These are phyloP conservation scores for Dioszegia aurantiaca DNA, from an alignment of 768 basidiomycete species.

Conservation along the genomic window DNA sequence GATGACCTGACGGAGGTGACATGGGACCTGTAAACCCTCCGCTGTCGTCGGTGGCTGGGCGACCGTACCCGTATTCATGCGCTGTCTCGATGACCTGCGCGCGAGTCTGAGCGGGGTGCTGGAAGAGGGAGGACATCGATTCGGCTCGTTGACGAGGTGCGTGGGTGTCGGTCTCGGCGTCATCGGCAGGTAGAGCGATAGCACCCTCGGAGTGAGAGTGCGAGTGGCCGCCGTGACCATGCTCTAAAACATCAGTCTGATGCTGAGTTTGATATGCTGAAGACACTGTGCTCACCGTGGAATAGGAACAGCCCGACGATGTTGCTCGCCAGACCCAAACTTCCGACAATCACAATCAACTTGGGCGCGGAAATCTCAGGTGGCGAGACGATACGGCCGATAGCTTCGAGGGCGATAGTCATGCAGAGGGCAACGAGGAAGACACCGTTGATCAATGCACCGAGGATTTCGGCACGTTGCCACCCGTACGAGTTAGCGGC, in stretches of 20 bases:
- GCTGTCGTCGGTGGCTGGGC: constrained; percentile 15
- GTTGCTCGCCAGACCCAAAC: constrained; percentile 83
- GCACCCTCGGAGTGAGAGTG: constrained; percentile 37
- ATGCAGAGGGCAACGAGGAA: constrained; percentile 96
- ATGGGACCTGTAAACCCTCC: constrained; percentile 22
- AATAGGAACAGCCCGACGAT: constrained; percentile 90
- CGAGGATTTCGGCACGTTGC: constrained; percentile 95
- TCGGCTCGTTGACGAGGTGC: constrained; percentile 36
- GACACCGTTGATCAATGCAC: constrained; percentile 92
- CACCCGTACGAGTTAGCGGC: constrained; percentile 93
- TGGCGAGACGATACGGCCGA: constrained; percentile 81
- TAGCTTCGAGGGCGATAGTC: constrained; percentile 86
- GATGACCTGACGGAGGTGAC: constrained; percentile 30
- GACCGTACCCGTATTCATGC: constrained; percentile 62
- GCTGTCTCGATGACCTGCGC: constrained; percentile 68
- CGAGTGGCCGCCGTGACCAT: constrained; percentile 57
- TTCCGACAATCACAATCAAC: constrained; percentile 85
- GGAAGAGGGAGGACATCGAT: constrained; percentile 62
- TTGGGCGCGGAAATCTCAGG: constrained; percentile 84
- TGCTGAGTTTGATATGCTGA: not conserved
- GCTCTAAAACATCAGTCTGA: constrained; percentile 56
- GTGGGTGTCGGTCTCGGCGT: constrained; percentile 13
- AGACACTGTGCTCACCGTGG: constrained; percentile 69
- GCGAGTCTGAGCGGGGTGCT: constrained; percentile 57
- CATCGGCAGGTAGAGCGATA: constrained; percentile 15